Conservation (phyloP, 352 stramenopile genomes). For the Pythium insidiosum region DNA sequence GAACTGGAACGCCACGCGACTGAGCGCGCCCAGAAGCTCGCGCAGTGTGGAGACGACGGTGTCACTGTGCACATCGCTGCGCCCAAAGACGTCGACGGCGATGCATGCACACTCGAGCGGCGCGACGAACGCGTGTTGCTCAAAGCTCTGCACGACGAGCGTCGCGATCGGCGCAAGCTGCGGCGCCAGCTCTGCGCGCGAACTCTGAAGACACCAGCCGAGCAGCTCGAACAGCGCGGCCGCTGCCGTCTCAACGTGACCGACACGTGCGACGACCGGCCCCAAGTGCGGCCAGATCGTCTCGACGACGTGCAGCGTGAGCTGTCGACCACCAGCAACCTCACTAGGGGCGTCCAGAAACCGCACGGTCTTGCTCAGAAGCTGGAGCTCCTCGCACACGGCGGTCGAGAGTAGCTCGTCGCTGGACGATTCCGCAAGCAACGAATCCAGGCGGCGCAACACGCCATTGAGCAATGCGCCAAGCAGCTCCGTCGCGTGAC, state of each 20-base stretch:
- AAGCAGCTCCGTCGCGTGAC: slow-evolving; percentile 40
- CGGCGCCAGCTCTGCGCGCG: slow-evolving; percentile 42
- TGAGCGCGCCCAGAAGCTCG: slow-evolving; percentile 45
- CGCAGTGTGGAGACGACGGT: slow-evolving; percentile 46
- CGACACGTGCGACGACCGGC: slow-evolving; percentile 28
- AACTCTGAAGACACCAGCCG: slow-evolving; percentile 62
- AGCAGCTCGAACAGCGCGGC: slow-evolving; percentile 58
- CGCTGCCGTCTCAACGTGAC: slow-evolving; percentile 33
- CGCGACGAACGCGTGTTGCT: slow-evolving; percentile 38
- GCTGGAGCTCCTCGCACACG: slow-evolving; percentile 53
- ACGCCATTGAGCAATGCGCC: slow-evolving; percentile 38
- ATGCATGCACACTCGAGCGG: slow-evolving; percentile 60
- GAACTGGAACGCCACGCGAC: slow-evolving; percentile 51
- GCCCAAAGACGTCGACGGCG: slow-evolving; percentile 63
- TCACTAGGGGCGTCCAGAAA: slow-evolving; percentile 56
- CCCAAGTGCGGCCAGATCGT: slow-evolving; percentile 53
- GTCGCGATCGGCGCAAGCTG: slow-evolving; percentile 41
- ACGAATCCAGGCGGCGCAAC: slow-evolving; percentile 37
- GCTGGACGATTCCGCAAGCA: slow-evolving; percentile 11
- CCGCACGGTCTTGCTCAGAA: slow-evolving; percentile 53
- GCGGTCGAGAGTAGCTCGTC: slow-evolving; percentile 1
- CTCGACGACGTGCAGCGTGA: slow-evolving; percentile 40
- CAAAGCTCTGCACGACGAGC: slow-evolving; percentile 53
- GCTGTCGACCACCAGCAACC: slow-evolving; percentile 29
- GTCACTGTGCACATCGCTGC: slow-evolving; percentile 18